Percentiles rank a stretch among this genome's conserved stretches.
These are phyloP conservation scores for Sugiyamaella neomexicana DNA, from an alignment of 1,139 yeast genomes.

Conservation along the genomic window DNA sequence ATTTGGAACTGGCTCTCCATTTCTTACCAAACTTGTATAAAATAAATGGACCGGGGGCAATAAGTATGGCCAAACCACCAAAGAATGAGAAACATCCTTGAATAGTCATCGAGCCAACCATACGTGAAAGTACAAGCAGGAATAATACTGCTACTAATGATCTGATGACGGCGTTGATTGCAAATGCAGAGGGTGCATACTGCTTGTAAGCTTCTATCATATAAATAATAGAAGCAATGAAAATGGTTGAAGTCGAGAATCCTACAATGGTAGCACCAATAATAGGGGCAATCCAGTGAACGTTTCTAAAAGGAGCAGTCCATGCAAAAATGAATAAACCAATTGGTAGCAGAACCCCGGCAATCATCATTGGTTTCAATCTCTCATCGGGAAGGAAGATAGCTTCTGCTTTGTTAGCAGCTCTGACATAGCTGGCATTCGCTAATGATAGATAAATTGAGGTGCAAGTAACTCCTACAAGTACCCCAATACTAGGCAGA, in stretches of 20 bases:
- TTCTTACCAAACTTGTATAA: conserved; percentile 17
- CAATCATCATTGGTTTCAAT: conserved; percentile 33
- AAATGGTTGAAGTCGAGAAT: conserved; percentile 67
- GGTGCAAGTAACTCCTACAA: conserved; percentile 15
- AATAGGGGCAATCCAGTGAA: conserved; percentile 82
- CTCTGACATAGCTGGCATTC: conserved; percentile 8
- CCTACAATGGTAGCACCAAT: conserved; percentile 77
- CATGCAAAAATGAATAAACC: conserved; percentile 48
- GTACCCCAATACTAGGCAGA: conserved; percentile 17
- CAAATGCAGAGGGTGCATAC: conserved; percentile 57
- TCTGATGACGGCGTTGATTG: conserved; percentile 53
- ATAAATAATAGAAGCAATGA: conserved; percentile 68
- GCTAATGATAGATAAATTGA: neutral
- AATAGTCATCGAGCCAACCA: conserved; percentile 20
- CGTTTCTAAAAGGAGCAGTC: conserved; percentile 47
- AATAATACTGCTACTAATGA: conserved; percentile 33
- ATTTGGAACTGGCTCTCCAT: conserved; percentile 20
- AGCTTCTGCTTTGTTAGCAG: conserved; percentile 1
- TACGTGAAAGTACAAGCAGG: conserved; percentile 16
- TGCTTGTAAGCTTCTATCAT: conserved; percentile 75
- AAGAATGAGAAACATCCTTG: conserved; percentile 24
- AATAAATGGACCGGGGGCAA: conserved; percentile 23
- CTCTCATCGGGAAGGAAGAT: conserved; percentile 15
- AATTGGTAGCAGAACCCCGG: conserved; percentile 54
- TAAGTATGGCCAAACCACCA: conserved; percentile 19